phyloP scores from a whole-genome alignment of 1,284 basidiomycete species.

The Macrocystidia cucumis region DNA sequence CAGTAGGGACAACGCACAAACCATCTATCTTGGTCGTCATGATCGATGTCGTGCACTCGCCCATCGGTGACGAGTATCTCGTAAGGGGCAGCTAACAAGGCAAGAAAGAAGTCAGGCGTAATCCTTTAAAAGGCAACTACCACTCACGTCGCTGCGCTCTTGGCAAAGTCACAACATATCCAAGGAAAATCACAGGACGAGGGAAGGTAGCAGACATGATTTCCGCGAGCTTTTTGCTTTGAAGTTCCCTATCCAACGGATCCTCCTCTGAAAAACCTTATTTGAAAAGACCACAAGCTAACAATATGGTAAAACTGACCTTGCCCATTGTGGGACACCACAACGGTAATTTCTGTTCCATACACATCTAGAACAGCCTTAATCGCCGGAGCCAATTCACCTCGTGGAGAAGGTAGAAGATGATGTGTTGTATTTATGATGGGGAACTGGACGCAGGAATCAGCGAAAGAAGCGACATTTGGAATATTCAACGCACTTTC shows the following conservation, averaged over 20 bases:
- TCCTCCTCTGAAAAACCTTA: constrained; percentile 78
- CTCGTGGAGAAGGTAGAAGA: constrained; percentile 80
- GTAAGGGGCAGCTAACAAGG: constrained; percentile 67
- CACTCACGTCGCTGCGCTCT: constrained; percentile 60
- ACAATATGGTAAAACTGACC: constrained; percentile 30
- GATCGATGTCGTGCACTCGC: constrained; percentile 67
- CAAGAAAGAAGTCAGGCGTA: constrained; percentile 5
- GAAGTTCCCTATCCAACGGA: constrained; percentile 81
- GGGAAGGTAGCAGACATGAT: constrained; percentile 74
- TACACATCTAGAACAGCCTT: constrained; percentile 84
- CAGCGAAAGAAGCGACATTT: neutral
- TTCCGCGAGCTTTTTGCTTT: constrained; percentile 76
- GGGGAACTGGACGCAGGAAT: constrained; percentile 53
- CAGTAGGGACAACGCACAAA: constrained; percentile 19
- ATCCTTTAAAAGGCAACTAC: neutral
- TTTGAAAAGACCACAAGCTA: no score
- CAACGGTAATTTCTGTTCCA: constrained; percentile 74
- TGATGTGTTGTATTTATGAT: constrained; percentile 89
- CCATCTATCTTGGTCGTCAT: constrained; percentile 68
- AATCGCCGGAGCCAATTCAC: constrained; percentile 90
- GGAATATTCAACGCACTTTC: constrained; percentile 39
- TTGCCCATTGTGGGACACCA: constrained; percentile 92
- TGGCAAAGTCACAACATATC: constrained; percentile 81
- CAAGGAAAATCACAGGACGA: constrained; percentile 80
- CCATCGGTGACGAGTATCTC: constrained; percentile 75